Conservation (phyloP, 768 basidiomycete species). For the Hortiboletus flavorubellus region DNA sequence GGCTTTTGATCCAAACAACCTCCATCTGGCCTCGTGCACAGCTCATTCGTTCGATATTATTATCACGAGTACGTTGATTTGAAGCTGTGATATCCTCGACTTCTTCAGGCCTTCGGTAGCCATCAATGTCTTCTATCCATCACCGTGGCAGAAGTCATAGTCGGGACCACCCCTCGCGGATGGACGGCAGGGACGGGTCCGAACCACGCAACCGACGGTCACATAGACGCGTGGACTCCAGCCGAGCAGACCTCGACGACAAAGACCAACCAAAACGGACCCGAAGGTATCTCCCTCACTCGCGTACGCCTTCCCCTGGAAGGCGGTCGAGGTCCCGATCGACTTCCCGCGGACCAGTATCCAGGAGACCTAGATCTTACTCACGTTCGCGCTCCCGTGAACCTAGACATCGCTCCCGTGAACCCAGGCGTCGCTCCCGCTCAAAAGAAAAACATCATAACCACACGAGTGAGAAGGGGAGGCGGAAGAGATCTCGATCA, state of each 20-base stretch:
- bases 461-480: conserved; percentile 24
- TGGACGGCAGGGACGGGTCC: conserved; percentile 15
- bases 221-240: conserved; percentile 14
- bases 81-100: neutral
- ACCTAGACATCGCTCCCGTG: conserved; percentile 32
- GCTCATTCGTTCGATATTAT: neutral
- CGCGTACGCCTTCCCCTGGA: conserved; percentile 21
- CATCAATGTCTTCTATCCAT: conserved; percentile 21
- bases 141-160: conserved; percentile 23
- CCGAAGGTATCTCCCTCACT: conserved; percentile 17
- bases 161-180: conserved; percentile 13
- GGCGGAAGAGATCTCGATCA: conserved; percentile 34
- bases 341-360: conserved; percentile 17
- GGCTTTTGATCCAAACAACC: conserved; percentile 29
- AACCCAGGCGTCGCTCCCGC: conserved; percentile 33
- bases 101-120: neutral
- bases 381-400: conserved; percentile 30
- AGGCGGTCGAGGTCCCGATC: conserved; percentile 28
- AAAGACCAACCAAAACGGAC: conserved; percentile 4
- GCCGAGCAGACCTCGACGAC: conserved; percentile 7
- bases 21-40: neutral
- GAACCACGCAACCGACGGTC: conserved; percentile 20
- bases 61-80: neutral
- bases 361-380: conserved; percentile 13
- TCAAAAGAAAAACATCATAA: conserved; percentile 30